Base-by-base conservation (phyloP, 768 basidiomycete genomes). In the Rhodosporidiobolus sp. region DNA sequence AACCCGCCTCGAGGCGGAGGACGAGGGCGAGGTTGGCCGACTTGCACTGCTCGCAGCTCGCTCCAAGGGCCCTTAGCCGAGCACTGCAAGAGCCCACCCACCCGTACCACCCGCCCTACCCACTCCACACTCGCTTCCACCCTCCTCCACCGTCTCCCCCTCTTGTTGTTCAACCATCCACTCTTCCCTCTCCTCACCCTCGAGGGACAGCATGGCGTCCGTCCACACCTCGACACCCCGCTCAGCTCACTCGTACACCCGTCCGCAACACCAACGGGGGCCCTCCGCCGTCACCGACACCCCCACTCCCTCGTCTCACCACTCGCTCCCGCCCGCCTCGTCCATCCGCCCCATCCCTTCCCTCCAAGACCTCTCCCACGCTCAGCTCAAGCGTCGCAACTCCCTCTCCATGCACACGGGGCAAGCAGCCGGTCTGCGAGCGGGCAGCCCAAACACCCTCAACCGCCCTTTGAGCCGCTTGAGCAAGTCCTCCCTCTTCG, bases 221-320 rank as follows among this genome's bases (percentile, higher is more conserved):
- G 7, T 24, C 26, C 26, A 43, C 35, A 28, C 63, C 53, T 56
- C 63, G 20, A 62, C 61, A 34, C 61, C 32, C 9, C 46, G 10
- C 4, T 45, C 63, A n/a, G 43, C 30, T 9, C 50, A 12, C 50
- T 30, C 58, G 1, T 52, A 30, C 58, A 24, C 55, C 43, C 28
- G 32, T 30, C 28, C 38, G 24, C 43, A 38, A 28, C 28, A 54
- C 55, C 6, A 50, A 46, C 46, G 53, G 14, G 53, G 57, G 4
- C n/a, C 63, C 19, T 46, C 69, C 3, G 22, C 48, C 54, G 38
- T 71, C 12, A 65, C 70, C n/a, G 71, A 72, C 49, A 75, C 73
- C 26, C 73, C 69, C n/a, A 65, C 73, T 16, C 69, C 73, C 20
- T 66, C 66, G 12, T 59, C 69, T 5, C 62, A 56, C 43, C 48